Evolutionary conservation across 2,329 filamentous ascomycete genomes (phyloP).

Genomic region (Cercospora zeae-maydis): DNA sequence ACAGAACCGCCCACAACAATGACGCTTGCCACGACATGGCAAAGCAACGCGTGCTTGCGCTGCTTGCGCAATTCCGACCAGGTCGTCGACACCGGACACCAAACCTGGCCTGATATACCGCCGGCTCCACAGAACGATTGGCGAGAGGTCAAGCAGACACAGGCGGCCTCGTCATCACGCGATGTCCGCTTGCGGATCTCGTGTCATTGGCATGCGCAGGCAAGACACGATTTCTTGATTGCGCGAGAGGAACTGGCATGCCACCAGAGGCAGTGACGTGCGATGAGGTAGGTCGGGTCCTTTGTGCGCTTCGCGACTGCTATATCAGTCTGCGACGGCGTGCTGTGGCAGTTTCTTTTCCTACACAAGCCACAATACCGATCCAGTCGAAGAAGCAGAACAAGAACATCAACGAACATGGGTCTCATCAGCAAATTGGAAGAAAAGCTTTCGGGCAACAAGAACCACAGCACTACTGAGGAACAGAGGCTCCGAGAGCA

Average conservation of each 20-base stretch:
- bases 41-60: background rate
- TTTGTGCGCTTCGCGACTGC: background rate
- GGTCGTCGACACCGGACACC: background rate
- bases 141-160: background rate
- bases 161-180: background rate
- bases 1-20: constrained; percentile 3
- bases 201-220: background rate
- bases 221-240: background rate
- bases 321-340: background rate
- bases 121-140: constrained; percentile 1
- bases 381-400: background rate
- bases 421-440: constrained; percentile 22
- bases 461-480: constrained; percentile 13
- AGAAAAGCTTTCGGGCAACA: constrained; percentile 23
- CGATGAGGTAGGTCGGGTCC: constrained; percentile 6
- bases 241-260: background rate
- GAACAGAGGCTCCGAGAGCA: constrained; percentile 8
- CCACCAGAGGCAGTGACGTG: constrained; percentile 1
- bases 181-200: background rate
- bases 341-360: background rate
- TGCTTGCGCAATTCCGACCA: background rate
- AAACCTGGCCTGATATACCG: constrained; percentile 2
- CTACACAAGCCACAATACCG: constrained; percentile 6
- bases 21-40: constrained; percentile 1
- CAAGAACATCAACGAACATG: constrained; percentile 11